Conservation (phyloP, 306 rosid genomes). For the Cicer pinnatifidum region DNA sequence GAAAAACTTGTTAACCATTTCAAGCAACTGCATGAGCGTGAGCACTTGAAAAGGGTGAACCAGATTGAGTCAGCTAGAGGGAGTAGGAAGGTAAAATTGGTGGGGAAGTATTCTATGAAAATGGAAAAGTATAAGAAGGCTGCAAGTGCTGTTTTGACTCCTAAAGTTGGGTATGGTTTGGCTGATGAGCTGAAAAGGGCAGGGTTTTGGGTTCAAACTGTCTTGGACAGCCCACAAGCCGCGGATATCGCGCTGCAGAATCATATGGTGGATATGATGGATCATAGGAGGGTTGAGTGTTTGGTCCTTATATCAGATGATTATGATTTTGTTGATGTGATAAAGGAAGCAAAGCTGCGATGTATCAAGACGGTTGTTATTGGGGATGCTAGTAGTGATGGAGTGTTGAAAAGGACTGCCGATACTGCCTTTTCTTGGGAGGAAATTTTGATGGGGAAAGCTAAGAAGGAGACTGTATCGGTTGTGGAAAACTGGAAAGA, state of each 20-base stretch:
- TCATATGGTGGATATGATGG: slow-evolving; percentile 78
- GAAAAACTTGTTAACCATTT: slow-evolving; percentile 85
- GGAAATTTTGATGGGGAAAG: slow-evolving; percentile 80
- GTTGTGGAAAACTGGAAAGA: slow-evolving; percentile 85
- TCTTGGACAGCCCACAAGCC: slow-evolving; percentile 58
- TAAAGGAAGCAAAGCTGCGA: slow-evolving; percentile 76
- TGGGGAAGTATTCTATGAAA: slow-evolving; percentile 82
- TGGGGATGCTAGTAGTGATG: slow-evolving; percentile 67
- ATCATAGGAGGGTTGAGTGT: slow-evolving; percentile 62
- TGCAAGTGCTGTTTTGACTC: slow-evolving; percentile 61
- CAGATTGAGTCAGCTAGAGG: slow-evolving; percentile 81
- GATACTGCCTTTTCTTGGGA: slow-evolving; percentile 78
- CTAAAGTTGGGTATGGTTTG: slow-evolving; percentile 67
- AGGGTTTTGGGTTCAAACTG: slow-evolving; percentile 68
- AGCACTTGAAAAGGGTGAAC: slow-evolving; percentile 69
- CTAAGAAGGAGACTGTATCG: slow-evolving; percentile 68
- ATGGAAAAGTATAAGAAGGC: slow-evolving; percentile 82
- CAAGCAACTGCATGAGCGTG: slow-evolving; percentile 72
- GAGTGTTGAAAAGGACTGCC: slow-evolving; percentile 74
- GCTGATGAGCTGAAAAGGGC: slow-evolving; percentile 71
- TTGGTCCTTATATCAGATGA: slow-evolving; percentile 88
- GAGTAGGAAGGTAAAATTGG: slow-evolving; percentile 69
- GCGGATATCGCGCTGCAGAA: slow-evolving; percentile 57
- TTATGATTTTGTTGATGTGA: slow-evolving; percentile 61
- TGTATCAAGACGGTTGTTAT: slow-evolving; percentile 74